phyloP scores from a whole-genome alignment of 2,329 filamentous ascomycete species.

The Penicillium sclerotiorum region DNA sequence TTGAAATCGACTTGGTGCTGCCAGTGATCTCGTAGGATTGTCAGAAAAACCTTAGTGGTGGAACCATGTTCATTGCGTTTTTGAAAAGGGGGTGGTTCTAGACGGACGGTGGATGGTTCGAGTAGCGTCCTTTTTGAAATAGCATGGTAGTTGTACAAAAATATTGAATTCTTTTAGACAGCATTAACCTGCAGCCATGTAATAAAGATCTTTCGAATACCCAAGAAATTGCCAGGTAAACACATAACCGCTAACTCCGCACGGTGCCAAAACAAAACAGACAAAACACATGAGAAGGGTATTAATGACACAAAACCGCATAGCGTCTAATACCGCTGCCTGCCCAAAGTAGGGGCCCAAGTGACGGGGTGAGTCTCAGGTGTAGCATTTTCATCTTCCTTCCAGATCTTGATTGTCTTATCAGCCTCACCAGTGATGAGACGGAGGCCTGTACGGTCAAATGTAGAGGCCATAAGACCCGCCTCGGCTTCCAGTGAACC shows the following conservation, averaged over 20 bases:
- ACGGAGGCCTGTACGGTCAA: constrained; percentile 83
- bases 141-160: not conserved
- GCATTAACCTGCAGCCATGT: constrained; percentile 4
- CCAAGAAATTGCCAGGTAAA: constrained; percentile 4
- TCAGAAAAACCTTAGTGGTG: too few relatives aligned
- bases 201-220: constrained; percentile 8
- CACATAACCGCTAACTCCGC: constrained; percentile 34
- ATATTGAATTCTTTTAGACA: constrained; percentile 3
- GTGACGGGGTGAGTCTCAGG: constrained; percentile 88
- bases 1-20: too few relatives aligned
- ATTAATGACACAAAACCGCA: constrained; percentile 22
- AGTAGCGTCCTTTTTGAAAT: too few relatives aligned
- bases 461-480: constrained; percentile 91
- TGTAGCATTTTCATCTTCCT: constrained; percentile 86
- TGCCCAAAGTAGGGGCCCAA: constrained; percentile 81
- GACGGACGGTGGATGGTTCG: too few relatives aligned
- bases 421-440: constrained; percentile 94
- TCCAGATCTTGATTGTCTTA: constrained; percentile 99
- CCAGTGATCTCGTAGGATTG: not conserved
- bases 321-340: constrained; percentile 69
- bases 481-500: constrained; percentile 92
- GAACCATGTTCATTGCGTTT: too few relatives aligned
- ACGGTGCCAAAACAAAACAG: constrained; percentile 27
- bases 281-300: constrained; percentile 26
- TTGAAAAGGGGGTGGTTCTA: too few relatives aligned